Percentiles rank a stretch among this genome's conserved stretches.
Evolutionary conservation across 345 rosid species (phyloP).

Genomic region (Microthlaspi erraticum): DNA sequence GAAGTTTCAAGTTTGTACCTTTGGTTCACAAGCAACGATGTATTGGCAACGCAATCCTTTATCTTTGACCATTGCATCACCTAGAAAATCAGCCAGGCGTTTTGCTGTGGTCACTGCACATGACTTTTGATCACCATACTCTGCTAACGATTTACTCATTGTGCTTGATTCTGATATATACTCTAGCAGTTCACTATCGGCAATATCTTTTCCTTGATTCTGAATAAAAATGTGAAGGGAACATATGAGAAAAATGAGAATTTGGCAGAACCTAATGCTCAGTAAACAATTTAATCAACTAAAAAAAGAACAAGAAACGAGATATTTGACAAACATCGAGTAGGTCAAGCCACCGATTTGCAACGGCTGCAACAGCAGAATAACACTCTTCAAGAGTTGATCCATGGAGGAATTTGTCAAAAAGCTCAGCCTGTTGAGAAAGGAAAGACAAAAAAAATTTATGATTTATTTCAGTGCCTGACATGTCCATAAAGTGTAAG

Average conservation of each 20-base stretch:
- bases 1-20: conserved; percentile 49
- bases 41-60: conserved; percentile 98
- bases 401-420: conserved; percentile 93
- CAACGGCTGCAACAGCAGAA: conserved; percentile 90
- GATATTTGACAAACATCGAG: conserved; percentile 69
- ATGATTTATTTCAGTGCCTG: conserved; percentile 9
- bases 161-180: conserved; percentile 99
- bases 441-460: background rate
- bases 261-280: conserved; percentile 21
- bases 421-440: conserved; percentile 83
- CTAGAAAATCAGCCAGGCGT: conserved; percentile 94
- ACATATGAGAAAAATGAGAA: conserved; percentile 27
- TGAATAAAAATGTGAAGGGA: conserved; percentile 44
- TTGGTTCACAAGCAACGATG: conserved; percentile 94
- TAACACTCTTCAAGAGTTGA: conserved; percentile 91
- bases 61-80: conserved; percentile 93
- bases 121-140: conserved; percentile 93
- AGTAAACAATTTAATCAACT: background rate
- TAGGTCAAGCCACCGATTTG: conserved; percentile 97
- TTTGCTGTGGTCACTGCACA: conserved; percentile 98
- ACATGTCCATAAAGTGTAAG: conserved; percentile 16
- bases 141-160: conserved; percentile 98
- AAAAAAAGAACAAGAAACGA: conserved; percentile 4
- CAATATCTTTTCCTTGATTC: conserved; percentile 93
- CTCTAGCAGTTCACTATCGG: conserved; percentile 91